phyloP scores from a whole-genome alignment of 176 grass and related monocot species.

The Zoysia japonica region DNA sequence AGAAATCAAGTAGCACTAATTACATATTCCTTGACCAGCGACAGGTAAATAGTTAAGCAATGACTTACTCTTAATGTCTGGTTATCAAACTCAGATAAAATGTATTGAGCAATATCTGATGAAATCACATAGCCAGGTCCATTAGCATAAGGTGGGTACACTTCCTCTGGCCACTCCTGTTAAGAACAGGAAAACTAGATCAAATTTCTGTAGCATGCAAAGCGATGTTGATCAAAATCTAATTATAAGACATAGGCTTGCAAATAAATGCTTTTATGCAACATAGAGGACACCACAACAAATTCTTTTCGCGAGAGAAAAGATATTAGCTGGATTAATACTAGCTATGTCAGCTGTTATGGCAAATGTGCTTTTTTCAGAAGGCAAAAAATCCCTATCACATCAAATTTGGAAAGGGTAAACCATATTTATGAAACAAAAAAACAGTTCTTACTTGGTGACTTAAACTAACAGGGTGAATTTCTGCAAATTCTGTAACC shows the following conservation, averaged over 20 bases:
- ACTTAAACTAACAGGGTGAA: not conserved
- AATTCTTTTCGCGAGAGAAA: not conserved
- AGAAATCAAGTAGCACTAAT: not conserved
- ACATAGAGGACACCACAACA: not conserved
- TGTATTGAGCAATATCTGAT: conserved; percentile 62
- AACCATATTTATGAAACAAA: not conserved
- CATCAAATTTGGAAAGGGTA: not conserved
- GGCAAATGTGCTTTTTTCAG: conserved; percentile 9
- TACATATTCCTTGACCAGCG: not conserved
- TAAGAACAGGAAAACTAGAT: conserved; percentile 18
- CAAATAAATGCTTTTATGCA: not conserved
- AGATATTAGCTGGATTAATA: not conserved
- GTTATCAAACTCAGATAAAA: conserved; percentile 58
- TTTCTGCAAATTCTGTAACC: not conserved
- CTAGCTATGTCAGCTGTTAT: not conserved
- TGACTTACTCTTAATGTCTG: conserved; percentile 48
- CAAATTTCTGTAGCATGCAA: conserved; percentile 3
- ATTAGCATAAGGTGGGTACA: conserved; percentile 74
- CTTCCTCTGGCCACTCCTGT: conserved; percentile 76
- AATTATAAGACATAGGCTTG: not conserved
- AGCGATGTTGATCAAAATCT: not conserved
- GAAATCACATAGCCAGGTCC: conserved; percentile 73
- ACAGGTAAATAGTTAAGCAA: not conserved
- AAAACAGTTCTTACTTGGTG: not conserved
- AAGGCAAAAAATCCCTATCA: not conserved